Base-by-base conservation (phyloP, 257 asterid genomes). In the Primulina eburnea region DNA sequence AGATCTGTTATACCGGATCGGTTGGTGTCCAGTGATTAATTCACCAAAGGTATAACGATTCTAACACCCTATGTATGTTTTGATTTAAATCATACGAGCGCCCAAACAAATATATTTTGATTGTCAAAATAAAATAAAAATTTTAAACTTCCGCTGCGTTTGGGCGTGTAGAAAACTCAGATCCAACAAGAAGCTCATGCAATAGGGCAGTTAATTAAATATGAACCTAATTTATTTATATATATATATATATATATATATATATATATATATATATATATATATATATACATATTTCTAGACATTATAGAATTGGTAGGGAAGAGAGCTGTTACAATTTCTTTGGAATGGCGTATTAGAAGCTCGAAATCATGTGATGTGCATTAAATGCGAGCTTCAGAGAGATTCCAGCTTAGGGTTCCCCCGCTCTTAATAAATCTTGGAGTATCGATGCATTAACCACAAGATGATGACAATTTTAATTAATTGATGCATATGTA, bases 311-410 rank as follows among this genome's bases (percentile, higher is more conserved):
- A 77, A 77, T 67, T 74, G 79, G 84, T 78, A 76, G 82, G 90
- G 79, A 81, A 73, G 72, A 78, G 83, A 78, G 86, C 73, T 82
- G 88, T 87, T 83, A 9, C 14, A 43, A 4, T 43, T 77, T 76
- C 73, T 90, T 84, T 70, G 93, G 95, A 88, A 84, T 75, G 76
- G 90, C 77, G 84, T 87, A 87, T 77, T 83, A 77, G 85, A 85
- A 86, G 94, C 80, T 89, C 85, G 92, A 88, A 89, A 92, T 86
- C 96, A 89, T 86, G 98, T 92, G 97, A 88, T 70, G 82, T 38
- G 88, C 98, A 89, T 85, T 92, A 85, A 92, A 89, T 92, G 96
- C 89, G 77, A 75, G 83, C 80, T 80, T 69, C 85, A 85, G 81
- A 88, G 81, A 88, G 84, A 87, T 84, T 85, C 94, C 80, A 75